Conservation (phyloP, 352 stramenopile species). For the Phytophthora capsici region DNA sequence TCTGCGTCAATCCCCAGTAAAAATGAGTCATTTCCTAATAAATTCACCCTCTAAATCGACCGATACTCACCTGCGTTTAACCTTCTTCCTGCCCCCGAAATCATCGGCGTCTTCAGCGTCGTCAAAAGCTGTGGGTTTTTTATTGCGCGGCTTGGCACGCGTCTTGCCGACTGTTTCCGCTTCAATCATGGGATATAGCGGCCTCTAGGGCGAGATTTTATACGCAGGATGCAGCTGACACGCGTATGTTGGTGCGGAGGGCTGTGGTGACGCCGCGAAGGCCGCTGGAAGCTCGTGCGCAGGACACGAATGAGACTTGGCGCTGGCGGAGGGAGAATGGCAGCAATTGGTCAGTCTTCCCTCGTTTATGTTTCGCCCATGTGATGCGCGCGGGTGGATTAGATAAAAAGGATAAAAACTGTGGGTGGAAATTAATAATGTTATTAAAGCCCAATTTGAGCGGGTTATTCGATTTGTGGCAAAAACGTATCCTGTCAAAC, state of each 20-base stretch:
- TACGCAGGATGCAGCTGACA: neutral
- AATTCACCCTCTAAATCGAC: neutral
- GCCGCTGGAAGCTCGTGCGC: conserved; percentile 14
- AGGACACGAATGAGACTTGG: conserved; percentile 17
- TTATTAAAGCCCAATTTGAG: neutral
- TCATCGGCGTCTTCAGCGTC: conserved; percentile 25
- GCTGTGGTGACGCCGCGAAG: conserved; percentile 5
- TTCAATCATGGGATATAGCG: conserved; percentile 14
- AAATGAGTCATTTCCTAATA: conserved; percentile 12
- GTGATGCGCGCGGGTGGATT: neutral
- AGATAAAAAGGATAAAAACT: neutral
- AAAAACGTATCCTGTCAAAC: neutral
- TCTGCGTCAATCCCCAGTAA: conserved; percentile 25
- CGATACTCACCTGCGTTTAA: conserved; percentile 43
- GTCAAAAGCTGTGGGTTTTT: conserved; percentile 24
- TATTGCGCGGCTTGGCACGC: conserved; percentile 28
- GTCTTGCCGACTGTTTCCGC: conserved; percentile 16
- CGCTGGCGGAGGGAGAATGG: conserved; percentile 31
- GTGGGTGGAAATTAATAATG: neutral
- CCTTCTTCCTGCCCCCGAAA: conserved; percentile 37
- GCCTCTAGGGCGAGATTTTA: neutral
- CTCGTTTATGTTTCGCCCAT: conserved; percentile 20
- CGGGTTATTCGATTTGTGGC: neutral
- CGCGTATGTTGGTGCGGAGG: neutral
- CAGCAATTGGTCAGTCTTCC: conserved; percentile 27